Percentiles rank a stretch among this genome's conserved stretches.
Evolutionary conservation across 176 grass and related monocot genomes (phyloP).

Genomic region (Aegilops tauschii): DNA sequence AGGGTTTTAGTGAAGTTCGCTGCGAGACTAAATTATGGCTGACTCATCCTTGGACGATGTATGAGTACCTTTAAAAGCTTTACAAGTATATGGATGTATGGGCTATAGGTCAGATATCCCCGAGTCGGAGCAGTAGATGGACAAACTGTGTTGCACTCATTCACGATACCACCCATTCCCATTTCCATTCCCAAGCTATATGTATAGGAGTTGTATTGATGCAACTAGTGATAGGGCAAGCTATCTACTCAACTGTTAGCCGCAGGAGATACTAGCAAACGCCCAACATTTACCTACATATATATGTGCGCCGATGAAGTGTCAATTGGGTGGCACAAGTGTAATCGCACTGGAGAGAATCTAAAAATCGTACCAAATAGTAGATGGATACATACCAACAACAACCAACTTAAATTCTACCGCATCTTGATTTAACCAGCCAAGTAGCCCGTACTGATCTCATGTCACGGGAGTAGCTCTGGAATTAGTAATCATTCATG

Average conservation of each 20-base stretch:
- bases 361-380: too few relatives aligned
- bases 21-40: too few relatives aligned
- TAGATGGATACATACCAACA: too few relatives aligned
- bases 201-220: neutral
- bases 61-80: too few relatives aligned
- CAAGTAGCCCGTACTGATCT: neutral
- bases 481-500: neutral
- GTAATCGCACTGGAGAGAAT: too few relatives aligned
- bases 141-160: neutral
- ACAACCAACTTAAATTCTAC: too few relatives aligned
- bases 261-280: neutral
- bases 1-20: too few relatives aligned
- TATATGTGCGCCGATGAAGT: neutral
- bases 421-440: neutral
- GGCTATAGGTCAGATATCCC: too few relatives aligned
- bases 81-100: too few relatives aligned
- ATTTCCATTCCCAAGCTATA: neutral
- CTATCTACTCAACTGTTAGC: neutral
- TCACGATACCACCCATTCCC: neutral
- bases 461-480: neutral
- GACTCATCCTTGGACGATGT: too few relatives aligned
- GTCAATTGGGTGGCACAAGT: too few relatives aligned
- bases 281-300: neutral
- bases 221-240: neutral
- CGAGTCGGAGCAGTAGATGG: too few relatives aligned